Percentiles rank a stretch among this genome's conserved stretches.
Conservation (phyloP, 1,284 basidiomycete species). For the Sutorius eximius region DNA sequence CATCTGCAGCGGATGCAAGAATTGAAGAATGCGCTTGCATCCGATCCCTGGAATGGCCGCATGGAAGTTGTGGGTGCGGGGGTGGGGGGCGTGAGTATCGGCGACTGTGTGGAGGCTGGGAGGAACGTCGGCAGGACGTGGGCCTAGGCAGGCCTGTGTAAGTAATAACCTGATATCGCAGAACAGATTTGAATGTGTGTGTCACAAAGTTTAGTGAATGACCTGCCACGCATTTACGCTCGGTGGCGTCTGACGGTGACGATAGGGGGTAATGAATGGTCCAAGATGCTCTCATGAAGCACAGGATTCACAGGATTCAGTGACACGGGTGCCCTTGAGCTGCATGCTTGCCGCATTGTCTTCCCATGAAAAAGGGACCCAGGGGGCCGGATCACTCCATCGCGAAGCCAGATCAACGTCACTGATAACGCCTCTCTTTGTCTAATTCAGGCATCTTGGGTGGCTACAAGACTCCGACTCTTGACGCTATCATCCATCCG, state of each 20-base stretch:
- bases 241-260: slow-evolving; percentile 11
- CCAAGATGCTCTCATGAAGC: slow-evolving; percentile 11
- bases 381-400: slow-evolving; percentile 13
- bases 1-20: slow-evolving; percentile 72
- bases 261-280: slow-evolving; percentile 12
- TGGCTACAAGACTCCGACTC: slow-evolving; percentile 1
- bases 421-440: slow-evolving; percentile 10
- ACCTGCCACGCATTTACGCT: slow-evolving; percentile 3
- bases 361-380: slow-evolving; percentile 14
- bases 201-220: slow-evolving; percentile 13
- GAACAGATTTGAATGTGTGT: slow-evolving; percentile 15
- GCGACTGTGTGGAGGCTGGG: slow-evolving; percentile 83
- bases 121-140: slow-evolving; percentile 50
- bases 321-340: slow-evolving; percentile 12
- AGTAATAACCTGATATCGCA: slow-evolving; percentile 14
- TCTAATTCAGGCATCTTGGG: slow-evolving; percentile 1
- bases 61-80: slow-evolving; percentile 84
- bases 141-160: slow-evolving; percentile 30
- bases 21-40: slow-evolving; percentile 48
- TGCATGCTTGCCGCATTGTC: slow-evolving; percentile 30
- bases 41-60: slow-evolving; percentile 52
- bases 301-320: slow-evolving; percentile 27
- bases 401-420: slow-evolving; percentile 24
- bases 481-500: neutral
- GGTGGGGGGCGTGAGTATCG: slow-evolving; percentile 86